Conservation (phyloP, 2,329 filamentous ascomycete genomes). For the Penicillium brasilianum region DNA sequence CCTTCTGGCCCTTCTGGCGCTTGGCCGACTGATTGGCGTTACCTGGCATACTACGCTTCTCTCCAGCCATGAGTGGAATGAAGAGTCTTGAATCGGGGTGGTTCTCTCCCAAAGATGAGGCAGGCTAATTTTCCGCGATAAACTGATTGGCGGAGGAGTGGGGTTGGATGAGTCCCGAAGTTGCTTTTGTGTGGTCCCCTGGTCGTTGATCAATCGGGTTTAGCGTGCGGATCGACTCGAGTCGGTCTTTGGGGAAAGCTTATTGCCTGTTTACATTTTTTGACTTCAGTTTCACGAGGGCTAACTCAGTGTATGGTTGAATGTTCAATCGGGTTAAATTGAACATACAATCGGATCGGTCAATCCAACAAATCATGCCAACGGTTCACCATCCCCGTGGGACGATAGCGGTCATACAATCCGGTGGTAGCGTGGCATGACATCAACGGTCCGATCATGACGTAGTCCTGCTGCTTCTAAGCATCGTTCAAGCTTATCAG, state of each 20-base stretch:
- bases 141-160: constrained; percentile 11
- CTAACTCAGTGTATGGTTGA: not conserved
- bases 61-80: constrained; percentile 32
- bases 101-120: not conserved
- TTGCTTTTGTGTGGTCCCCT: constrained; percentile 28
- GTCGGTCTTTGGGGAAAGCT: constrained; percentile 16
- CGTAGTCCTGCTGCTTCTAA: constrained; percentile 18
- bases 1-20: constrained; percentile 37
- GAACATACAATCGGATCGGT: not conserved
- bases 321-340: not conserved
- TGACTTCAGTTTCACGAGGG: not conserved
- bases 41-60: constrained; percentile 41
- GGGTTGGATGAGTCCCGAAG: constrained; percentile 9
- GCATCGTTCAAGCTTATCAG: not conserved
- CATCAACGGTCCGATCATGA: constrained; percentile 32
- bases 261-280: constrained; percentile 6
- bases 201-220: constrained; percentile 21
- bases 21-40: constrained; percentile 34
- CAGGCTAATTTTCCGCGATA: constrained; percentile 8
- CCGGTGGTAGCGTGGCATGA: constrained; percentile 24
- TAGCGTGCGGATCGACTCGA: constrained; percentile 26
- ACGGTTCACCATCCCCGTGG: not conserved
- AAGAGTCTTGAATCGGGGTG: not conserved
- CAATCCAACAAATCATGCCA: not conserved
- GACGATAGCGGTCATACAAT: constrained; percentile 1